Conservation (phyloP, 2,329 filamentous ascomycete genomes). For the Fusarium sp. region DNA sequence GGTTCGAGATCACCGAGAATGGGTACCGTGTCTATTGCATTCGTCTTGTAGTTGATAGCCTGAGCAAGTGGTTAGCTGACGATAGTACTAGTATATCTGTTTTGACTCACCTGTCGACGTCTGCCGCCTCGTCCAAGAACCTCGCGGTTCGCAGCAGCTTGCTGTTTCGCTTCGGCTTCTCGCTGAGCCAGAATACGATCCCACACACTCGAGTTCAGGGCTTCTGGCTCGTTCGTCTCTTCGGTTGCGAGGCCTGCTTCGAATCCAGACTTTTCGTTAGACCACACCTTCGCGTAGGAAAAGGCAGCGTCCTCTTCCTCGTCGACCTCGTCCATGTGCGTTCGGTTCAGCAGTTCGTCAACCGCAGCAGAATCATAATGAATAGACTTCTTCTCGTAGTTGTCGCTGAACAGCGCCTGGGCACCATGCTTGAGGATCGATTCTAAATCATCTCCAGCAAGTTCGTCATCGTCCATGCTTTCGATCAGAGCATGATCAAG, state of each 20-base stretch:
- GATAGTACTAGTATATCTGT: neutral
- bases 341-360: slow-evolving; percentile 91
- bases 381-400: slow-evolving; percentile 77
- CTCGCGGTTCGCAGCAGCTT: slow-evolving; percentile 75
- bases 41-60: slow-evolving; percentile 53
- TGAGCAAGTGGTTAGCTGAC: slow-evolving; percentile 37
- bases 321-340: slow-evolving; percentile 79
- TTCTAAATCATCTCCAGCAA: slow-evolving; percentile 83
- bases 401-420: slow-evolving; percentile 84
- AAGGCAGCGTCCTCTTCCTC: slow-evolving; percentile 84
- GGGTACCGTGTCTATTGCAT: slow-evolving; percentile 26
- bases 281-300: slow-evolving; percentile 92
- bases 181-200: slow-evolving; percentile 88
- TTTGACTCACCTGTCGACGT: slow-evolving; percentile 61
- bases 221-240: slow-evolving; percentile 63
- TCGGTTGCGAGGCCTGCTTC: slow-evolving; percentile 70
- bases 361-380: slow-evolving; percentile 84
- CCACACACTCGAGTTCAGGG: slow-evolving; percentile 81
- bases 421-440: slow-evolving; percentile 91
- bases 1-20: slow-evolving; percentile 43
- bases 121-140: slow-evolving; percentile 89
- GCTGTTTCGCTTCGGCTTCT: slow-evolving; percentile 80
- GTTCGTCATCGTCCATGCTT: slow-evolving; percentile 86
- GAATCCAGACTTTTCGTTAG: slow-evolving; percentile 79
- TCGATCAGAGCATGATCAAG: slow-evolving; percentile 96